These are phyloP conservation scores for Eragrostis nindensis DNA, from an alignment of 176 grass and related monocot species.

Conservation along the genomic window DNA sequence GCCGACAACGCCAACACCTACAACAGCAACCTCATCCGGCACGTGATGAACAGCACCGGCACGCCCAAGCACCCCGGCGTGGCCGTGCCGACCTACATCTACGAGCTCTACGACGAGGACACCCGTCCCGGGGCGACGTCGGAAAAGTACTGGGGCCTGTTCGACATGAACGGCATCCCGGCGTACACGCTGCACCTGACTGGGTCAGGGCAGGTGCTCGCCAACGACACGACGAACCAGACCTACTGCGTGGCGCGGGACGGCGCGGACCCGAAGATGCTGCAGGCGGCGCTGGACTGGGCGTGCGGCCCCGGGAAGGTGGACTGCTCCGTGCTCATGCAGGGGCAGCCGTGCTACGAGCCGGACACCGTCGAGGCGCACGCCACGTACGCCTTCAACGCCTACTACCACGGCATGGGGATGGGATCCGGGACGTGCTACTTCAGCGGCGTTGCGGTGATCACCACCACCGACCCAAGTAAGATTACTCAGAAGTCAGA, in stretches of 20 bases:
- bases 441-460: constrained; percentile 78
- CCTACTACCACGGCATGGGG: constrained; percentile 85
- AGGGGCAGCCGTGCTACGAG: constrained; percentile 82
- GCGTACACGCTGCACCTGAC: constrained; percentile 86
- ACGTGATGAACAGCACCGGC: constrained; percentile 92
- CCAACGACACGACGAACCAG: constrained; percentile 95
- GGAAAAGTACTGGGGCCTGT: constrained; percentile 89
- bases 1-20: constrained; percentile 88
- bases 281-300: constrained; percentile 97
- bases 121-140: constrained; percentile 60
- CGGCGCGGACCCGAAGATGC: constrained; percentile 72
- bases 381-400: constrained; percentile 85
- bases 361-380: constrained; percentile 78
- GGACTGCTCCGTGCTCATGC: constrained; percentile 79
- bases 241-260: constrained; percentile 82
- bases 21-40: constrained; percentile 93
- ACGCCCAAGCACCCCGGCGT: constrained; percentile 94
- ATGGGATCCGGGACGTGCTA: constrained; percentile 87
- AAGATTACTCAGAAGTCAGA: constrained; percentile 32
- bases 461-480: constrained; percentile 96
- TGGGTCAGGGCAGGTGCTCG: constrained; percentile 75
- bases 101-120: constrained; percentile 98
- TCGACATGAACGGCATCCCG: constrained; percentile 78
- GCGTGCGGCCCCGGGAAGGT: constrained; percentile 91
- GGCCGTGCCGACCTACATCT: constrained; percentile 83